A percentile compares a stretch with the other conserved stretches of the same genome.
phyloP scores from a whole-genome alignment of 2,329 filamentous ascomycete species.

The Fusarium beomiforme region DNA sequence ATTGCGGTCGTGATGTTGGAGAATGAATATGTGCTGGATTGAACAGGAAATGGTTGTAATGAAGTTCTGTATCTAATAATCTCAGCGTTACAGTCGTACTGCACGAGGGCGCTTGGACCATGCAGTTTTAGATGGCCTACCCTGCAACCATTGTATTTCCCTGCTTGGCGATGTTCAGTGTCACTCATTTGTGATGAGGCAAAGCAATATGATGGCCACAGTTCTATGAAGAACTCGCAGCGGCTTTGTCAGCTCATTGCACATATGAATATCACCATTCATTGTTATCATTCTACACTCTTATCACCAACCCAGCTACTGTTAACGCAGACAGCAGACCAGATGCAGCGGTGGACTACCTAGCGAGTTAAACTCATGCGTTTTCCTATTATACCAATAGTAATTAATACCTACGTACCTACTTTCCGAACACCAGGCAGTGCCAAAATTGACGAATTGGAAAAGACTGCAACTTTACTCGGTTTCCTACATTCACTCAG shows the following conservation, averaged over 20 bases:
- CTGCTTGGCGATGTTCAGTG: background rate
- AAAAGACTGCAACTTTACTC: background rate
- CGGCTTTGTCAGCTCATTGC: too few relatives aligned
- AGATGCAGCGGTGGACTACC: background rate
- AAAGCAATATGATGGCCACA: too few relatives aligned
- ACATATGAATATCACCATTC: too few relatives aligned
- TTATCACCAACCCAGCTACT: too few relatives aligned
- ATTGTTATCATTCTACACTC: too few relatives aligned
- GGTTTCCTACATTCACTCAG: background rate
- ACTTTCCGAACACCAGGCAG: background rate
- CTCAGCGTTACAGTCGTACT: background rate
- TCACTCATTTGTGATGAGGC: too few relatives aligned
- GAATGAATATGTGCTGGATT: background rate
- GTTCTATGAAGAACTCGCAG: too few relatives aligned
- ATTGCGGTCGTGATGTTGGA: background rate
- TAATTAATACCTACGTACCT: too few relatives aligned
- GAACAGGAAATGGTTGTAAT: slow-evolving; percentile 1
- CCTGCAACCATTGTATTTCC: slow-evolving; percentile 23
- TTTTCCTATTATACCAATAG: background rate
- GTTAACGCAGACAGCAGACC: too few relatives aligned
- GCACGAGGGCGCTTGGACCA: slow-evolving; percentile 28
- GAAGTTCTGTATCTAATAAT: slow-evolving; percentile 22
- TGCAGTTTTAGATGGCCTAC: background rate
- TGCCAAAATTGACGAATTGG: background rate
- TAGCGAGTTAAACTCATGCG: background rate